phyloP scores from a whole-genome alignment of 2,329 filamentous ascomycete genomes.

The Ciborinia camelliae region DNA sequence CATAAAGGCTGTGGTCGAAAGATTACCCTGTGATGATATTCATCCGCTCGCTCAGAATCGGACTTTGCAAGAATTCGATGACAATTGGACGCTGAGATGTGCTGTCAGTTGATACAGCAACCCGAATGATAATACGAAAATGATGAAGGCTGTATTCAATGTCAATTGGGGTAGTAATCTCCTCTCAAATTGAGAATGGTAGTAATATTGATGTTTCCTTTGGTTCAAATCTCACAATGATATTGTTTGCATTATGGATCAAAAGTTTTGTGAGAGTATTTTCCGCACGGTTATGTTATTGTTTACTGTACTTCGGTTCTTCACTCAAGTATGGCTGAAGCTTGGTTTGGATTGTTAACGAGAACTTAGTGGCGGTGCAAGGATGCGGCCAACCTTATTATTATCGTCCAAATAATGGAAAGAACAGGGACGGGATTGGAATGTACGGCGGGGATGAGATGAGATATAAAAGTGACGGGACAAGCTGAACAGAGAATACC shows the following conservation, averaged over 20 bases:
- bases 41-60: not conserved
- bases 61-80: not conserved
- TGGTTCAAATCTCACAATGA: constrained; percentile 10
- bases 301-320: constrained; percentile 8
- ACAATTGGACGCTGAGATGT: constrained; percentile 10
- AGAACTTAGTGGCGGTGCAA: constrained; percentile 10
- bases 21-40: not conserved
- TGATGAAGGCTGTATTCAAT: not conserved
- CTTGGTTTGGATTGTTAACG: constrained; percentile 3
- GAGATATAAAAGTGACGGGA: too few relatives aligned
- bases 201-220: not conserved
- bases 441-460: too few relatives aligned
- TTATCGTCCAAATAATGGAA: constrained; percentile 5
- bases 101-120: constrained; percentile 18
- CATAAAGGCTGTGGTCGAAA: constrained; percentile 6
- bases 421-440: not conserved
- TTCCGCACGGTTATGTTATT: constrained; percentile 17
- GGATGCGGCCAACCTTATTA: constrained; percentile 4
- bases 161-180: not conserved
- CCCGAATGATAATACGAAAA: not conserved
- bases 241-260: constrained; percentile 14
- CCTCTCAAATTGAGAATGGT: not conserved
- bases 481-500: not conserved
- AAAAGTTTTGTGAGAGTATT: not conserved
- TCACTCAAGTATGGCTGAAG: not conserved